phyloP scores from a whole-genome alignment of 2,329 filamentous ascomycete genomes.

The Davidsoniella eucalypti region DNA sequence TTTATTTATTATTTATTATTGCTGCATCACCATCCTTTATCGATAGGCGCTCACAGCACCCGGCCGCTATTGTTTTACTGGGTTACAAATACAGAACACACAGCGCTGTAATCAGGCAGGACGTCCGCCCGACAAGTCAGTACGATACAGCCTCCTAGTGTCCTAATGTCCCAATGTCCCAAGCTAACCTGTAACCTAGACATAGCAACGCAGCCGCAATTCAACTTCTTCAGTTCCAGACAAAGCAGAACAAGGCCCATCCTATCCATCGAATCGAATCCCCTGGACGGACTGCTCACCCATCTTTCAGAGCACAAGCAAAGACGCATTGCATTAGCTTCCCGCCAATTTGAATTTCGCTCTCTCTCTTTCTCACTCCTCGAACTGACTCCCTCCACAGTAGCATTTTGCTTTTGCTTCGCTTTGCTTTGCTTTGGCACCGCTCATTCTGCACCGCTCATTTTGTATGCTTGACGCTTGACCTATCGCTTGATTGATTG shows the following conservation, averaged over 20 bases:
- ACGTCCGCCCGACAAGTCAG: too few relatives aligned
- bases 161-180: too few relatives aligned
- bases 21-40: conserved; percentile 1
- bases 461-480: background rate
- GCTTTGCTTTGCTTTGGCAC: background rate
- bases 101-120: too few relatives aligned
- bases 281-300: too few relatives aligned
- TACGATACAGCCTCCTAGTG: too few relatives aligned
- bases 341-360: conserved; percentile 1
- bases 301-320: background rate
- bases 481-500: background rate
- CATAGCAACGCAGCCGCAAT: background rate
- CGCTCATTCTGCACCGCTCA: background rate
- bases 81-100: too few relatives aligned
- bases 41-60: too few relatives aligned
- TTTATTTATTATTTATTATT: conserved; percentile 13
- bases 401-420: too few relatives aligned
- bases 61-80: too few relatives aligned
- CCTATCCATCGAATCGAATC: too few relatives aligned
- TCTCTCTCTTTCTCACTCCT: conserved; percentile 3
- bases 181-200: background rate
- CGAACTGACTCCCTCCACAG: too few relatives aligned
- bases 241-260: background rate
- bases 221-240: background rate
- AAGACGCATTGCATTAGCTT: background rate